These are phyloP conservation scores for apple (Malus domestica) DNA, from an alignment of 306 rosid genomes.

Conservation along the genomic window DNA sequence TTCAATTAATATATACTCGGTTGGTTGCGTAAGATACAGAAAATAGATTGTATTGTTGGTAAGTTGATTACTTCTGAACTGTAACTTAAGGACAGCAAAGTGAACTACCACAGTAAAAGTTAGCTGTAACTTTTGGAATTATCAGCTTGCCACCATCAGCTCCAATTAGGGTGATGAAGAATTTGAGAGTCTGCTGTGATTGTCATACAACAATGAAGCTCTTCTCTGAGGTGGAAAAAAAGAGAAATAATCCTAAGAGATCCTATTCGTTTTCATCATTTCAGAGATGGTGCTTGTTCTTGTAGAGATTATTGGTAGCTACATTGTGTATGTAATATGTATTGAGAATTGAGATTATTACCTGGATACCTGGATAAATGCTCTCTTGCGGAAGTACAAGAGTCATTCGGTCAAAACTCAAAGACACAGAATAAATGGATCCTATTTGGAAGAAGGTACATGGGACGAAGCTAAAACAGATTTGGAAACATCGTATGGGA, in stretches of 20 bases:
- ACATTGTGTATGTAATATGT: neutral
- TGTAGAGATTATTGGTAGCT: conserved; percentile 53
- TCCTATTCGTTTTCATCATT: conserved; percentile 49
- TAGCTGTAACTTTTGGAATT: conserved; percentile 56
- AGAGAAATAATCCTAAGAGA: conserved; percentile 57
- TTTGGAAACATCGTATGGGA: neutral
- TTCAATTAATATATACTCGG: conserved; percentile 27
- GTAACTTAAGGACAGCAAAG: neutral
- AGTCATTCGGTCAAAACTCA: neutral
- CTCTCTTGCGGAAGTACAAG: neutral
- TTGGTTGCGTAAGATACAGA: conserved; percentile 33
- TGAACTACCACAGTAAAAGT: conserved; percentile 49
- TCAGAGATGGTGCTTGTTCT: conserved; percentile 52
- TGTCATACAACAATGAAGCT: conserved; percentile 53
- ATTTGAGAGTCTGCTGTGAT: conserved; percentile 54
- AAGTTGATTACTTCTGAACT: conserved; percentile 15
- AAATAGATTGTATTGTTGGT: neutral
- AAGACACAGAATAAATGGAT: neutral
- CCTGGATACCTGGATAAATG: no score
- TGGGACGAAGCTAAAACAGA: neutral
- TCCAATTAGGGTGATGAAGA: conserved; percentile 61
- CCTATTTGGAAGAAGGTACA: neutral
- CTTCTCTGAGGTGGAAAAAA: conserved; percentile 40
- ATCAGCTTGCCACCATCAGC: conserved; percentile 42
- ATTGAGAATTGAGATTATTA: neutral